phyloP scores from a whole-genome alignment of 1,284 basidiomycete species.

The Coniophora puteana region DNA sequence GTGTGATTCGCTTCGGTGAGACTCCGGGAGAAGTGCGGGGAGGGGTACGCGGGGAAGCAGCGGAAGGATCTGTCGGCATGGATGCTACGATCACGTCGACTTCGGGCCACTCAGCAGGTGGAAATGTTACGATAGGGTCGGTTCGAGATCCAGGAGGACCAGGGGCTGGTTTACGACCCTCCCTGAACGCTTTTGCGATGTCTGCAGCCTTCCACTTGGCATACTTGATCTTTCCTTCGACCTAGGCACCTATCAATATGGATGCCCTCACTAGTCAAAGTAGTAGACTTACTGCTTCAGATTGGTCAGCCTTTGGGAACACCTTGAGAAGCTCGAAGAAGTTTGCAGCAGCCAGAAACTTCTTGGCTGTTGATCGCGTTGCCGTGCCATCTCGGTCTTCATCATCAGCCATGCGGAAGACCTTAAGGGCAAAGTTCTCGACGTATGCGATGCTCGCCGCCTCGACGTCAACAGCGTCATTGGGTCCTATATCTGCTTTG shows the following conservation, averaged over 20 bases:
- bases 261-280: background rate
- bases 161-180: constrained; percentile 71
- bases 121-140: constrained; percentile 18
- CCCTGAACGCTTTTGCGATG: constrained; percentile 85
- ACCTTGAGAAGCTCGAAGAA: constrained; percentile 82
- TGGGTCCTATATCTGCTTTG: constrained; percentile 71
- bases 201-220: constrained; percentile 93
- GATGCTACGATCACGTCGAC: constrained; percentile 14
- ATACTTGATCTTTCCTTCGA: constrained; percentile 79
- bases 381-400: constrained; percentile 80
- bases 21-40: constrained; percentile 8
- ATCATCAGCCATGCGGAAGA: constrained; percentile 89
- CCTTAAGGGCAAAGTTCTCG: constrained; percentile 89
- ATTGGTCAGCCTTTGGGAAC: constrained; percentile 59
- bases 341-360: constrained; percentile 84
- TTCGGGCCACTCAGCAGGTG: constrained; percentile 19
- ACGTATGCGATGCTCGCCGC: constrained; percentile 83
- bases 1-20: constrained; percentile 20
- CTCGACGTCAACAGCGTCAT: constrained; percentile 85
- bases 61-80: constrained; percentile 17
- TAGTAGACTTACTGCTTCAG: constrained; percentile 38
- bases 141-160: constrained; percentile 50
- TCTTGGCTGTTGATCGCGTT: constrained; percentile 81
- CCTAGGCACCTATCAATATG: constrained; percentile 35
- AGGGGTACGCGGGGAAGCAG: constrained; percentile 13